A percentile compares a stretch with the other conserved stretches of the same genome.
Conservation (phyloP, 2,329 filamentous ascomycete species). For the Plenodomus tracheiphilus region DNA sequence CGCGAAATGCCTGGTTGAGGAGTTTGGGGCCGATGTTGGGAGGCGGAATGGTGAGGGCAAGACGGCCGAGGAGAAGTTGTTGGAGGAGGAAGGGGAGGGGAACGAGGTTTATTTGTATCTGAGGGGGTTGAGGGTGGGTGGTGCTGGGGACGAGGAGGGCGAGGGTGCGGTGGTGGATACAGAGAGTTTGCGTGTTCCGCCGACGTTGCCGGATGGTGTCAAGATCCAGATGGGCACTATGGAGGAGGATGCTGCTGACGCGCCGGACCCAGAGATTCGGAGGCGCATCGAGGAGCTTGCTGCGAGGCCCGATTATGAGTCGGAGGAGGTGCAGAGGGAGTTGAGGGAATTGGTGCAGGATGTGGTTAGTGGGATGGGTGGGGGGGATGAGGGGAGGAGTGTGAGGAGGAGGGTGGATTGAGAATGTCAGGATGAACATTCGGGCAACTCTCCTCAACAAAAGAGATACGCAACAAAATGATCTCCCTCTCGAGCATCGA, state of each 20-base stretch:
- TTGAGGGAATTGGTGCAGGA: conserved; percentile 79
- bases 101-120: conserved; percentile 77
- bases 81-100: conserved; percentile 73
- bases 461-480: too few species aligned
- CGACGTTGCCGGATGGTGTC: conserved; percentile 74
- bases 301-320: conserved; percentile 78
- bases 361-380: conserved; percentile 69
- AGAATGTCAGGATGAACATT: too few species aligned
- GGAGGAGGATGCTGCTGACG: conserved; percentile 56
- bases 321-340: conserved; percentile 76
- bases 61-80: conserved; percentile 80
- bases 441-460: too few species aligned
- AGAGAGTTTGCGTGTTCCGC: conserved; percentile 49
- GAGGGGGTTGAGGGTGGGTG: conserved; percentile 28
- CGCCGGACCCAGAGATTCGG: conserved; percentile 80
- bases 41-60: conserved; percentile 73
- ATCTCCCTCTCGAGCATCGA: too few species aligned
- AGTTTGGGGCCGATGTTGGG: conserved; percentile 70
- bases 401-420: conserved; percentile 44
- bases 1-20: conserved; percentile 78
- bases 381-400: conserved; percentile 61
- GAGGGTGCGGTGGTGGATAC: conserved; percentile 16
- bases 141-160: conserved; percentile 28
- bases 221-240: conserved; percentile 78
- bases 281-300: conserved; percentile 88